Evolutionary conservation across 1,139 yeast species (phyloP).

Genomic region (Candida neerlandica): DNA sequence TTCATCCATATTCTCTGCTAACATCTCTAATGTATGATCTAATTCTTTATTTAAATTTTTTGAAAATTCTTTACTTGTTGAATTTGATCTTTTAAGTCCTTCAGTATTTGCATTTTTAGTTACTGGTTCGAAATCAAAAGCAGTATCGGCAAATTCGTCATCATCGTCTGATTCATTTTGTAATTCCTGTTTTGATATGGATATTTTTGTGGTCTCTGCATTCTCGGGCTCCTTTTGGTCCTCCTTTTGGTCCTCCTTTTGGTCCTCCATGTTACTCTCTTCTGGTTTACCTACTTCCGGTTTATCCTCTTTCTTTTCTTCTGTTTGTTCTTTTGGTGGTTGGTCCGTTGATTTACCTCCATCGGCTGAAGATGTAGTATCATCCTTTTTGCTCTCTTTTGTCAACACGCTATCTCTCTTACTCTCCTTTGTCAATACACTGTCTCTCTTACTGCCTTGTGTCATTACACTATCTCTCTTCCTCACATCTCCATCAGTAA

Average conservation of each 20-base stretch:
- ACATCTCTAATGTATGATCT: slow-evolving; percentile 44
- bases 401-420: neutral
- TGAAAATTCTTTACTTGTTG: slow-evolving; percentile 28
- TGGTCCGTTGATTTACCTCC: neutral
- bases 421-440: neutral
- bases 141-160: slow-evolving; percentile 18
- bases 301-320: neutral
- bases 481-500: neutral
- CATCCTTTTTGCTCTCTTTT: neutral
- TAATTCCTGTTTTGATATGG: neutral
- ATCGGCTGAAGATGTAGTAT: neutral
- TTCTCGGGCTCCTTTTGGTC: neutral
- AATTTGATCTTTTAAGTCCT: slow-evolving; percentile 22
- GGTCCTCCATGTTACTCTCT: neutral
- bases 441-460: neutral
- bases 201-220: neutral
- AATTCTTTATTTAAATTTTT: slow-evolving; percentile 36
- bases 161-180: slow-evolving; percentile 11
- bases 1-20: slow-evolving; percentile 38
- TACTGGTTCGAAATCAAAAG: slow-evolving; percentile 5
- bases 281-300: neutral
- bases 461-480: slow-evolving; percentile 1
- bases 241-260: no score
- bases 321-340: neutral
- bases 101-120: neutral